These are phyloP conservation scores for Chaetomium globosum DNA, from an alignment of 2,329 filamentous ascomycete species.

Conservation along the genomic window DNA sequence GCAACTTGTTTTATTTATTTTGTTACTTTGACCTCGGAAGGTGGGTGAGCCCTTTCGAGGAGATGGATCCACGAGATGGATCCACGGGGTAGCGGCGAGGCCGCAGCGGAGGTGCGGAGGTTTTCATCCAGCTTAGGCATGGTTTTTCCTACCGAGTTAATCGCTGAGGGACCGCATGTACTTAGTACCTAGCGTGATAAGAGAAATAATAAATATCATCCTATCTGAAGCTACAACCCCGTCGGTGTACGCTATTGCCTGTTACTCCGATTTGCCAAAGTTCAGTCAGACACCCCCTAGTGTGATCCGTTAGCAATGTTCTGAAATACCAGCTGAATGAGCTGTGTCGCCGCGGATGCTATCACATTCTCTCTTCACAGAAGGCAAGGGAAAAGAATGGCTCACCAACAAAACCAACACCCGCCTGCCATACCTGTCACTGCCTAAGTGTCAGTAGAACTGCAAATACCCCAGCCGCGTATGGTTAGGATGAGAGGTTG, in stretches of 20 bases:
- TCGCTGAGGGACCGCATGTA: too few relatives aligned
- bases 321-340: background rate
- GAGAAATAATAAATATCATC: too few relatives aligned
- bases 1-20: too few relatives aligned
- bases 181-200: too few relatives aligned
- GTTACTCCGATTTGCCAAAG: conserved; percentile 12
- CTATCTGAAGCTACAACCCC: background rate
- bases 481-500: background rate
- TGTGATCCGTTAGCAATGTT: background rate
- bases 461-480: background rate
- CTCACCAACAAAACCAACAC: conserved; percentile 23
- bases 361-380: background rate
- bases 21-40: too few relatives aligned
- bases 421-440: conserved; percentile 19
- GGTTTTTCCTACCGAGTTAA: too few relatives aligned
- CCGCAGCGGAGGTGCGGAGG: too few relatives aligned
- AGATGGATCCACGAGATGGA: too few relatives aligned
- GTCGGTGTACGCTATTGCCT: conserved; percentile 15
- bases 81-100: too few relatives aligned
- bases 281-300: conserved; percentile 25
- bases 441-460: background rate
- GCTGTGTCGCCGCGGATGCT: background rate
- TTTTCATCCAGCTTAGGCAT: too few relatives aligned
- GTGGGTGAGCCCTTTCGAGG: too few relatives aligned
- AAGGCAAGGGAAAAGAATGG: background rate